phyloP scores from a whole-genome alignment of 176 grass and related monocot species.

The Cocos nucifera region DNA sequence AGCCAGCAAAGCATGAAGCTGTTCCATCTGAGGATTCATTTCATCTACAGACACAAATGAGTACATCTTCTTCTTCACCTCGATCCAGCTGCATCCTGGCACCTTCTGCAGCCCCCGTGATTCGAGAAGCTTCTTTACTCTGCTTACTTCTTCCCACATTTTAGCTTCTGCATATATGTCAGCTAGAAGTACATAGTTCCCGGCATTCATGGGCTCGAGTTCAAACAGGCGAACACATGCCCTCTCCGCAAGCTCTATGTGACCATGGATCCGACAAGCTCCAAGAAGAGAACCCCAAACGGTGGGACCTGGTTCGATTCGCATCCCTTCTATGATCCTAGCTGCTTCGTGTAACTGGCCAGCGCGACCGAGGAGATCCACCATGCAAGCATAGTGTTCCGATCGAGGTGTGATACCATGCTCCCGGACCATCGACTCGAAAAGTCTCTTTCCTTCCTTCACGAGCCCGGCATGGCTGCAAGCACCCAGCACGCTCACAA shows the following conservation, averaged over 20 bases:
- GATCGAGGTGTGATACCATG: conserved; percentile 34
- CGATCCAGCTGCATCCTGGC: conserved; percentile 85
- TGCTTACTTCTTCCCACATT: conserved; percentile 44
- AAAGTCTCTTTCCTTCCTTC: conserved; percentile 66
- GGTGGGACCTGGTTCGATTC: conserved; percentile 40
- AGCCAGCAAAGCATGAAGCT: conserved; percentile 47
- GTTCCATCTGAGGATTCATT: conserved; percentile 46
- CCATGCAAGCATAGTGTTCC: conserved; percentile 69
- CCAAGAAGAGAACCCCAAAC: conserved; percentile 82
- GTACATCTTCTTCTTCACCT: conserved; percentile 67
- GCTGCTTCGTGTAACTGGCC: conserved; percentile 48
- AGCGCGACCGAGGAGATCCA: conserved; percentile 69
- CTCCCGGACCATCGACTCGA: conserved; percentile 44
- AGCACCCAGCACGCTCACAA: conserved; percentile 59
- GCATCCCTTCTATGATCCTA: conserved; percentile 50
- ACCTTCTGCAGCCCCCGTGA: conserved; percentile 56
- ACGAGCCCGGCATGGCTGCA: conserved; percentile 83
- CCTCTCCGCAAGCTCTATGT: conserved; percentile 68
- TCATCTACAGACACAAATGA: conserved; percentile 58
- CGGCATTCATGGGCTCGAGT: conserved; percentile 77
- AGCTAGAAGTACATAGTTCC: conserved; percentile 83
- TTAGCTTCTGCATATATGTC: conserved; percentile 74
- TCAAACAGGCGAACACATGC: conserved; percentile 71
- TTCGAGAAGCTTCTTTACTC: conserved; percentile 63
- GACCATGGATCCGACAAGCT: conserved; percentile 65